Evolutionary conservation across 768 basidiomycete genomes (phyloP), one percentile per base, ranked within the genome.

Genomic region (Exidia glandulosa): DNA sequence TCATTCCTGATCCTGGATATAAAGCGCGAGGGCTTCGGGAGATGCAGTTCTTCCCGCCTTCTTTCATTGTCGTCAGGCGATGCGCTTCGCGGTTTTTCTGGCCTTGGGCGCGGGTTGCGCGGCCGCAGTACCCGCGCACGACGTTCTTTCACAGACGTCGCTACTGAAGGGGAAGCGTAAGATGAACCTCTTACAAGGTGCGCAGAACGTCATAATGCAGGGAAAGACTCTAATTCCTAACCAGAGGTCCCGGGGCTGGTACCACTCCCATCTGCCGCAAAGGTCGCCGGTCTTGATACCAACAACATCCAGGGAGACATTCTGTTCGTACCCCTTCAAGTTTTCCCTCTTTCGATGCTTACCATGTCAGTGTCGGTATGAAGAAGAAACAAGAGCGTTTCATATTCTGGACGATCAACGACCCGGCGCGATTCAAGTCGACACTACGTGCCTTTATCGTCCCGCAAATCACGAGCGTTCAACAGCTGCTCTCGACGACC

Each of bases 401-500:
- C 58, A 47, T 59, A 23, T 68, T 68, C 59, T 68, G 67, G 65
- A 57, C 61, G 32, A 68, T 68, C 61, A 65, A 62, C 60, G 60
- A 64, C 52, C 56, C 64, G 16, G 4, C 36, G 1, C 12, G 14
- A 3, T 68, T 68, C 65, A 67, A 65, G 59, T 37, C 31, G 34
- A 61, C 56, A 12, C 57, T 66, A n/a, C 37, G 56, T 19, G 37
- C 57, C 2, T 58, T 34, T 25, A 36, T 63, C 10, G 23, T 33
- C 25, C 30, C 47, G 23, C 16, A n/a, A 36, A 63, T 63, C 30
- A 63, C 60, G 16, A 57, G 61, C 9, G 48, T 47, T 6, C 27
- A n/a, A 1, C 50, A 55, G 23, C 41, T 65, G 13, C 56, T 65
- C 9, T 30, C 56, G 14, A 27, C 50, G 14, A 16, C 57, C 16